Conservation (phyloP, 2,329 filamentous ascomycete species). For the Hymenoscyphus linearis region DNA sequence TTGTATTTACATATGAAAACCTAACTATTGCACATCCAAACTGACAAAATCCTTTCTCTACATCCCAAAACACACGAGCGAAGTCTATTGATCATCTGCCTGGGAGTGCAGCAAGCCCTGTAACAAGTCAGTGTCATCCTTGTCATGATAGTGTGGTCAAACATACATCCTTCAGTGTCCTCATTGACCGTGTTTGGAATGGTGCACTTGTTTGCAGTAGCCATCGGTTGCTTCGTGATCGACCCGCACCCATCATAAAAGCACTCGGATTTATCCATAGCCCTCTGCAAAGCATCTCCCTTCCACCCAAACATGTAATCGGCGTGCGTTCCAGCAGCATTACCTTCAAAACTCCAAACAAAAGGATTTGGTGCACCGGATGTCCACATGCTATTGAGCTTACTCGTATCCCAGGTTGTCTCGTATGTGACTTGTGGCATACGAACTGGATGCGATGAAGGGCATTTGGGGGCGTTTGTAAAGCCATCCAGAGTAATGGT, state of each 20-base stretch:
- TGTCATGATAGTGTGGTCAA: background rate
- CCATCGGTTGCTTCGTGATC: conserved; percentile 41
- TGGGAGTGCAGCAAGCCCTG: conserved; percentile 16
- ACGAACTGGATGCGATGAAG: conserved; percentile 38
- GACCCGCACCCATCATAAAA: conserved; percentile 41
- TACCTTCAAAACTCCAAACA: conserved; percentile 39
- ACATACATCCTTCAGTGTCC: conserved; percentile 44
- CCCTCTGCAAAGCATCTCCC: conserved; percentile 42
- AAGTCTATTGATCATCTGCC: conserved; percentile 1
- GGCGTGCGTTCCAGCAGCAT: conserved; percentile 43
- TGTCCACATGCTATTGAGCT: conserved; percentile 39
- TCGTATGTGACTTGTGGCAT: conserved; percentile 45
- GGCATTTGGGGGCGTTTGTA: conserved; percentile 15
- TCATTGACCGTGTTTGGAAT: conserved; percentile 43
- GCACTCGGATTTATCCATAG: conserved; percentile 41
- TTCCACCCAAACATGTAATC: conserved; percentile 51
- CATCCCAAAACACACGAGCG: background rate
- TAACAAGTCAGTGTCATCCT: conserved; percentile 10
- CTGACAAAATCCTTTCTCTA: background rate
- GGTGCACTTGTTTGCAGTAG: conserved; percentile 42
- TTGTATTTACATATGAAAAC: background rate
- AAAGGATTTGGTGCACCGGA: conserved; percentile 40
- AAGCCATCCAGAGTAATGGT: conserved; percentile 23
- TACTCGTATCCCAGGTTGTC: conserved; percentile 42
- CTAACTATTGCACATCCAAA: background rate